Evolutionary conservation across 2,329 filamentous ascomycete species (phyloP), one percentile per base, ranked within the genome.

Genomic region (Botrytis cinerea): DNA sequence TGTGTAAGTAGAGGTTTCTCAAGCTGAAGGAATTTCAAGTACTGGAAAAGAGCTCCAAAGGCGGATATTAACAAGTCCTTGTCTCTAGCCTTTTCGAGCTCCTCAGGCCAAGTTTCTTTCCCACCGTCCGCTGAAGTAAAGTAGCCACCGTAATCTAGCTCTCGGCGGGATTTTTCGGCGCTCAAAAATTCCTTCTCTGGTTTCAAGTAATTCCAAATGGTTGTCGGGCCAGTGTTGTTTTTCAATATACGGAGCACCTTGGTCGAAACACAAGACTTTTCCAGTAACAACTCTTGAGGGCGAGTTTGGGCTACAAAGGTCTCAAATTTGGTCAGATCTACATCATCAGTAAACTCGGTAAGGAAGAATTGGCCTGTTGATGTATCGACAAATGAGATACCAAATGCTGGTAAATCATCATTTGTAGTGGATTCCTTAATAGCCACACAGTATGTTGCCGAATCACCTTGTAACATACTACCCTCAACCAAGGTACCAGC

Each of bases 381-480:
- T 12, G 96, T 96, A 81, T 99, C 96, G 18, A 97, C 93, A 82
- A 98, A 98, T 0, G 94, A 91, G 70, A 99, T 90, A 14, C 96
- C 96, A 81, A 99, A 99, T 0, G 90, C 90, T 8, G 96, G 95
- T 43, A 90, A 85, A 71, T 91, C 92, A 75, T 96, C 90, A 1
- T 89, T 85, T 18, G 92, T 85, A 28, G 54, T 46, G 0, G 89
- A 82, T 80, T 95, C 92, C 81, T 99, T 99, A 83, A 99, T 96
- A 2, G 96, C 93, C 71, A 96, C 94, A 81, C 96, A 99, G 82
- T 94, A 98, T 0, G 94, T 97, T 2, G 96, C 93, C 92, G 97
- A 97, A 82, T 99, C 96, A 80, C 97, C 94, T 81, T 98, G 95
- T 59, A 99, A 88, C 96, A 99, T 99, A 77, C 93, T 91, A 25